Evolutionary conservation across 495 filamentous ascomycete genomes (phyloP).

Genomic region (Poronia punctata): DNA sequence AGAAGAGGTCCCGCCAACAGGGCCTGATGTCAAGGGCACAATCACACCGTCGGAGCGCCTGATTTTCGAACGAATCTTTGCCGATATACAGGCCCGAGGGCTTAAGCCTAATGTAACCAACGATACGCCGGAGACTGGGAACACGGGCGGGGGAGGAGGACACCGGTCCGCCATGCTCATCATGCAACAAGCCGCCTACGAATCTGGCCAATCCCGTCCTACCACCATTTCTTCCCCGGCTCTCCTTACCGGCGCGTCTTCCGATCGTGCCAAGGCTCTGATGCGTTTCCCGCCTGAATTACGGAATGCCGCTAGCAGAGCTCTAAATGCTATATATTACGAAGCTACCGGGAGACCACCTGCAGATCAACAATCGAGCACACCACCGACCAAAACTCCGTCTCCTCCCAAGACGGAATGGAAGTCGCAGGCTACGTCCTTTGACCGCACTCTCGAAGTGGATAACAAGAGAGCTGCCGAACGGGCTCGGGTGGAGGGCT

Average conservation of each 20-base stretch:
- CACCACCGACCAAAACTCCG: not conserved
- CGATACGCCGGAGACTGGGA: not conserved
- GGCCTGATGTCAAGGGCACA: conserved; percentile 27
- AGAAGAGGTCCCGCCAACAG: not conserved
- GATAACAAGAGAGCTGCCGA: conserved; percentile 33
- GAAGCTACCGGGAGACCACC: not conserved
- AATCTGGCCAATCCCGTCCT: conserved; percentile 10
- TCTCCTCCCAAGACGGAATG: conserved; percentile 16
- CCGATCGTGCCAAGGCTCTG: conserved; percentile 28
- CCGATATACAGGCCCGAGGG: conserved; percentile 38
- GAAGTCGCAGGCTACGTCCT: conserved; percentile 8
- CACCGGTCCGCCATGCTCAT: conserved; percentile 25
- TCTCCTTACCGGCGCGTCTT: conserved; percentile 8
- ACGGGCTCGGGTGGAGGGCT: conserved; percentile 36
- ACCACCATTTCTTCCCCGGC: conserved; percentile 8
- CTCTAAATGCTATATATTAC: conserved; percentile 23
- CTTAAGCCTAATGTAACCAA: conserved; percentile 12
- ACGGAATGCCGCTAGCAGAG: conserved; percentile 31
- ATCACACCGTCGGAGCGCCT: conserved; percentile 50
- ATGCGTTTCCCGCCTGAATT: conserved; percentile 34
- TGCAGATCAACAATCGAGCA: no score
- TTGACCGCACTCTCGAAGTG: conserved; percentile 24
- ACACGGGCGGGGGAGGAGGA: no score
- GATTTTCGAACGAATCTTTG: conserved; percentile 54
- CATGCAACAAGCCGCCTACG: conserved; percentile 26